Base-by-base conservation (phyloP, 768 basidiomycete genomes). In the Zangia roseola region DNA sequence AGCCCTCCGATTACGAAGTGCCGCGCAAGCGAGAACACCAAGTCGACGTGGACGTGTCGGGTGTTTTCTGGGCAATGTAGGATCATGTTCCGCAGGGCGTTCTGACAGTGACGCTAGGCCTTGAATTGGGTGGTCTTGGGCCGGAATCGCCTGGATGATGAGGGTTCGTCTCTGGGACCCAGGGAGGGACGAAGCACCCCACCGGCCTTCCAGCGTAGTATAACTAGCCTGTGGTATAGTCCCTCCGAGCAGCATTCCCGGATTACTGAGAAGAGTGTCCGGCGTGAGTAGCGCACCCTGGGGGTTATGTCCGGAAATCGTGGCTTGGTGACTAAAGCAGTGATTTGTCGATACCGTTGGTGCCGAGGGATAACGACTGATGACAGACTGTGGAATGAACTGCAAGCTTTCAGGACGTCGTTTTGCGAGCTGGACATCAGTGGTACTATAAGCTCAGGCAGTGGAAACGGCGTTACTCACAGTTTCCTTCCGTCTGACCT, bases 341-440 rank as follows among this genome's bases (percentile, higher is more conserved):
- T 41, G 47, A n/a, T 17, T 31, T 4, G 42, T 9, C 0, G 50
- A 47, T 31, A 24, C 30, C 19, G 19, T 43, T 12, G 50, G 20
- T 0, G 35, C 47, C 2, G 57, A 53, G 3, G 63, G 63, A 45
- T 57, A 47, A 33, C 60, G 63, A 28, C 55, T 51, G 19, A 63
- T 41, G 28, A 65, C 63, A 2, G 62, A 65, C 20, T 60, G 63
- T 20, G 62, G 62, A 42, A 63, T 40, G 40, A 65, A 63, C 8
- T 47, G 45, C 37, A 63, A 43, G 24, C 63, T 52, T 34, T 60
- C 57, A 20, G 60, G 62, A 17, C 55, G 62, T 44, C 10, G 35
- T 10, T 49, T 50, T 5, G 24, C 6, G 21, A 26, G 21, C 57
- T 57, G 38, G 20, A 43, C 33, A 30, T 45, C 16, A 9, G 38